A percentile compares a stretch with the other conserved stretches of the same genome.
These are phyloP conservation scores for Botryotinia calthae DNA, from an alignment of 2,329 filamentous ascomycete species.

Conservation along the genomic window DNA sequence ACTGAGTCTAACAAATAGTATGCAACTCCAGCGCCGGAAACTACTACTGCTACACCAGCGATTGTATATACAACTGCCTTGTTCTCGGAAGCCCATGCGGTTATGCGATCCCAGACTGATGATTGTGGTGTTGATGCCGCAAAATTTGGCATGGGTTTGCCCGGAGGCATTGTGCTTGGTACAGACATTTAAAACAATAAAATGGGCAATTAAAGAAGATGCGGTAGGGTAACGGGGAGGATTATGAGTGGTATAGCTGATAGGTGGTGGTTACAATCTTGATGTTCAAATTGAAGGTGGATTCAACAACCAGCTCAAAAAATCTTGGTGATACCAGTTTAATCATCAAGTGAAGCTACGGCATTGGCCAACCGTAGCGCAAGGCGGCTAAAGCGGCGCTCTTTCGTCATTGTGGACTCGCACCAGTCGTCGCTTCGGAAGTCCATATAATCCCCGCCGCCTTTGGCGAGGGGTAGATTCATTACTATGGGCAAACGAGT, in stretches of 20 bases:
- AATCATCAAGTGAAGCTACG: slow-evolving; percentile 27
- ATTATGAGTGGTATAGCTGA: slow-evolving; percentile 28
- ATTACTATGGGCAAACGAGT: background rate
- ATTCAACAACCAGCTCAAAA: slow-evolving; percentile 19
- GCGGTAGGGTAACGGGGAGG: slow-evolving; percentile 22
- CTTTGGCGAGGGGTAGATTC: slow-evolving; percentile 9
- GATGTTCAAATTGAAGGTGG: slow-evolving; percentile 20
- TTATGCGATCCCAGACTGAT: slow-evolving; percentile 74
- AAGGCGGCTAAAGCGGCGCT: slow-evolving; percentile 15
- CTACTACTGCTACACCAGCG: slow-evolving; percentile 87
- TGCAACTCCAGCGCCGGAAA: slow-evolving; percentile 85
- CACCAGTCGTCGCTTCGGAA: background rate
- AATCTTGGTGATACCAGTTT: slow-evolving; percentile 24
- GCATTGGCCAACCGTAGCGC: slow-evolving; percentile 16
- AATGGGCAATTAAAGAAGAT: slow-evolving; percentile 30
- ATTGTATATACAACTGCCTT: slow-evolving; percentile 95
- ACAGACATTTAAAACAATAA: slow-evolving; percentile 34
- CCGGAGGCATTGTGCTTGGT: slow-evolving; percentile 32
- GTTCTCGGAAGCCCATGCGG: slow-evolving; percentile 91
- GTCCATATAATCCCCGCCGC: slow-evolving; percentile 6
- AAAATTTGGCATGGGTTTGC: slow-evolving; percentile 35
- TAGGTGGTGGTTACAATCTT: slow-evolving; percentile 24
- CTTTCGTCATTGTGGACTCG: slow-evolving; percentile 20
- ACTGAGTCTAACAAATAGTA: slow-evolving; percentile 77
- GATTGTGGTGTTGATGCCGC: slow-evolving; percentile 37